Base-by-base conservation (phyloP, 202 grass and related monocot genomes). In the Schoenoplectus triqueter region DNA sequence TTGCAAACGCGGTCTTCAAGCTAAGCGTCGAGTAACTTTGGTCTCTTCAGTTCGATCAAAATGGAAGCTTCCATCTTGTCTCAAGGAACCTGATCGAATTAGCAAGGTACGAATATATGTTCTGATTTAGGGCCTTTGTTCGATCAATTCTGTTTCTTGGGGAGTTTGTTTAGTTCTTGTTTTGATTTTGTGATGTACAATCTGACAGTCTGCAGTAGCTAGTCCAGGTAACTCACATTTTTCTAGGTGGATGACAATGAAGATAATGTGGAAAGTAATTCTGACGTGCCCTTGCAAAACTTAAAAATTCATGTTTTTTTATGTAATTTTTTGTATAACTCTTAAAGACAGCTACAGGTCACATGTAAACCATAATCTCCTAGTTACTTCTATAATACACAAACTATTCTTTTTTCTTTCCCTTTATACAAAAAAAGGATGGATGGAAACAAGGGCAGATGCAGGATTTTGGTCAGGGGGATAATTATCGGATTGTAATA, bases 61-160 rank as follows among this genome's bases (percentile, higher is more conserved):
- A 81, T 81, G 78, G 78, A 81, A 64, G 0, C 59, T 65, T 65
- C 31, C 47, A 51, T 64, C 18, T 70, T 10, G 62, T 56, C 48
- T 41, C 64, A 54, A 70, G 11, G 45, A 69, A n/a, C 19, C 11
- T 70, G 31, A 56, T 69, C 6, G 47, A 70, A 57, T 57, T 19
- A 19, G 31, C n/a, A 55, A 70, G 81, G 81, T 83, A 55, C 8
- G 11, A 11, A 59, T 59, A 14, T n/a, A 9, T 0, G 39, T 18
- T 22, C 4, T 19, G 4, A 22, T 10, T 31, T 54, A 31, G 22
- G 19, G 18, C 19, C 4, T 75, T 75, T 10, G 20, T 77, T 59
- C 57, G 9, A n/a, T n/a, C 3, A 67, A 46, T 45, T 20, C 21
- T 50, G 7, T 31, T 74, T 74, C 48, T 21, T 74, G 1, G 3